These are phyloP conservation scores for Schizonepeta tenuifolia DNA, from an alignment of 257 asterid genomes.

Conservation along the genomic window DNA sequence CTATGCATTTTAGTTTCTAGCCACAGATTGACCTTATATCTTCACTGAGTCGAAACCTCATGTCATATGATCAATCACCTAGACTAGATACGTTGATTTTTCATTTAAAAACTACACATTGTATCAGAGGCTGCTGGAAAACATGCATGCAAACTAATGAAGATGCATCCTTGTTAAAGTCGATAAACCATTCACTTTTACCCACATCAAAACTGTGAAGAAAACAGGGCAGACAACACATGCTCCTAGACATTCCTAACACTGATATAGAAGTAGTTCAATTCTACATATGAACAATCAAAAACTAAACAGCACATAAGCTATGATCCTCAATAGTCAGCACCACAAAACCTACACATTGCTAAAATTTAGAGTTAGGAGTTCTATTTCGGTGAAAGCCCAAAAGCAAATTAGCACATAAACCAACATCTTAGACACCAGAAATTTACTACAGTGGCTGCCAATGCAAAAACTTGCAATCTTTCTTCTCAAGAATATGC, in stretches of 20 bases:
- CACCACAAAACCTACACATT: not conserved
- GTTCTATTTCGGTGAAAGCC: not conserved
- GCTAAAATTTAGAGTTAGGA: not conserved
- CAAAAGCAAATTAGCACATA: not conserved
- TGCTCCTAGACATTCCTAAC: not conserved
- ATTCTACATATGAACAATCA: not conserved
- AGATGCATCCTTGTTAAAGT: not conserved
- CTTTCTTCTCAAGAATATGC: not conserved
- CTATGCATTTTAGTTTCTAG: not conserved
- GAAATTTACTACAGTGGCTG: not conserved
- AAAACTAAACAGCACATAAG: conserved; percentile 2
- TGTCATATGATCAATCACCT: not conserved
- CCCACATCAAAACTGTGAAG: not conserved
- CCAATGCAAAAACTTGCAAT: not conserved
- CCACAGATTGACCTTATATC: not conserved
- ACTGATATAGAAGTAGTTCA: not conserved
- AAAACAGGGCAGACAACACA: not conserved
- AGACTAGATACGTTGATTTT: not conserved
- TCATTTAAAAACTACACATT: not conserved
- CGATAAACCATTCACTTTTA: conserved; percentile 1
- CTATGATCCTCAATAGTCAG: not conserved
- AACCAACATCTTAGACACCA: not conserved
- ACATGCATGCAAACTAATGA: not conserved
- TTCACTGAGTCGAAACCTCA: not conserved
- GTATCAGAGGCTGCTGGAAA: conserved; percentile 2